Evolutionary conservation across 2,329 filamentous ascomycete species (phyloP).

Genomic region (Lachnellula suecica): DNA sequence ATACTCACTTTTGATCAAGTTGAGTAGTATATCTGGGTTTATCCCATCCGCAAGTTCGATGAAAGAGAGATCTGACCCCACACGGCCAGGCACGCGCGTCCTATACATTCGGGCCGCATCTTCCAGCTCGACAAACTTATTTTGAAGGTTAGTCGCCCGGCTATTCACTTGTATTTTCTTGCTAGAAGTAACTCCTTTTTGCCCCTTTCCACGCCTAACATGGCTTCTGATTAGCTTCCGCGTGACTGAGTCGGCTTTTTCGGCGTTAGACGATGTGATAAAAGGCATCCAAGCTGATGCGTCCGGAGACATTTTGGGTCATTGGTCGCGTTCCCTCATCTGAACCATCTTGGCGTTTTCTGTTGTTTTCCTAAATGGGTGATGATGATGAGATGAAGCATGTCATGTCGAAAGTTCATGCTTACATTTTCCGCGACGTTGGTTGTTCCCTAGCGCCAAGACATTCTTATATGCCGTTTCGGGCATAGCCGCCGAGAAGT

Average conservation of each 20-base stretch:
- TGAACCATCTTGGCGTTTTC: not conserved
- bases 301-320: not conserved
- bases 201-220: constrained; percentile 45
- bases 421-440: not conserved
- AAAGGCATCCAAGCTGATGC: constrained; percentile 7
- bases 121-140: not conserved
- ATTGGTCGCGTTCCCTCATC: not conserved
- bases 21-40: constrained; percentile 24
- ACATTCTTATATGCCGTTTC: constrained; percentile 1
- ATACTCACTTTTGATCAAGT: constrained; percentile 33
- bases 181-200: constrained; percentile 24
- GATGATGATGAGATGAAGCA: not conserved
- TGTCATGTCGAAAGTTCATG: not conserved
- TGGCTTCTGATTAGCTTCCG: constrained; percentile 42
- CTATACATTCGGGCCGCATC: constrained; percentile 15
- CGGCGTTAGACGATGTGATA: constrained; percentile 23
- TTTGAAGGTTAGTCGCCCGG: not conserved
- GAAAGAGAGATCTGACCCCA: constrained; percentile 22
- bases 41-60: constrained; percentile 28
- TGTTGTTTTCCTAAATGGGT: constrained; percentile 2
- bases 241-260: constrained; percentile 32
- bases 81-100: constrained; percentile 12
- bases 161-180: not conserved
- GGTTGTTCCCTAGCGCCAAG: not conserved
- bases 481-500: not conserved